Conservation (phyloP, 2,329 filamentous ascomycete genomes). For the Colletotrichum sp. region DNA sequence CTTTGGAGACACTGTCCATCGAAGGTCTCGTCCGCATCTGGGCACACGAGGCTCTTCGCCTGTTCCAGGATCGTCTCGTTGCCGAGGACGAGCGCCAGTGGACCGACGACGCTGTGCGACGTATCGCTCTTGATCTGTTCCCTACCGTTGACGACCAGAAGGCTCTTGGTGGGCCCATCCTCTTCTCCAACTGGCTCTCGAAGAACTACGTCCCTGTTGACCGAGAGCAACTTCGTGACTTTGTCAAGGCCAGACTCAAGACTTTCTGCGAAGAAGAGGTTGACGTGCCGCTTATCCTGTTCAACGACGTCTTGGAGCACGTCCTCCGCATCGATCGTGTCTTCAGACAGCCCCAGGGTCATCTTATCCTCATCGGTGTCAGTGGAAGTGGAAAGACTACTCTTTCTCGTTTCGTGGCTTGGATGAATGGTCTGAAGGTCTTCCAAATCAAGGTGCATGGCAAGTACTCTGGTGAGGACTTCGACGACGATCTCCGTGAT, state of each 20-base stretch:
- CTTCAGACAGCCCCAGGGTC: conserved; percentile 96
- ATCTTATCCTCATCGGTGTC: conserved; percentile 97
- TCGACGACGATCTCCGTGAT: conserved; percentile 95
- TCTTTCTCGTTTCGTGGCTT: conserved; percentile 95
- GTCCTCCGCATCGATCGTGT: conserved; percentile 98
- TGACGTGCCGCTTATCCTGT: conserved; percentile 97
- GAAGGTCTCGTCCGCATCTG: conserved; percentile 96
- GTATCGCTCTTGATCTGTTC: conserved; percentile 90
- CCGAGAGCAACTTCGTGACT: conserved; percentile 92
- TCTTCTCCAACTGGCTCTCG: conserved; percentile 99
- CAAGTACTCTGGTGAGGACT: conserved; percentile 97
- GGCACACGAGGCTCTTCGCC: conserved; percentile 93
- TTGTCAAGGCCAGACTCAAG: conserved; percentile 94
- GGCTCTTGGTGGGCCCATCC: conserved; percentile 88
- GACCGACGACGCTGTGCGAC: conserved; percentile 87
- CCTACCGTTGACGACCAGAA: conserved; percentile 92
- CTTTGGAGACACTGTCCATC: conserved; percentile 83
- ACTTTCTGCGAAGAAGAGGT: conserved; percentile 99
- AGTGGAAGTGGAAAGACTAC: conserved; percentile 99
- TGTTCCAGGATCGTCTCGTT: conserved; percentile 98
- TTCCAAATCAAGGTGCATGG: conserved; percentile 99
- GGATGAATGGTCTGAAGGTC: conserved; percentile 99
- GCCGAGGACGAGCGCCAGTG: conserved; percentile 92
- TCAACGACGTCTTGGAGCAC: conserved; percentile 98
- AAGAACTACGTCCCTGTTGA: conserved; percentile 98